Conservation (phyloP, 768 basidiomycete genomes). For the Mycena alexandri region DNA sequence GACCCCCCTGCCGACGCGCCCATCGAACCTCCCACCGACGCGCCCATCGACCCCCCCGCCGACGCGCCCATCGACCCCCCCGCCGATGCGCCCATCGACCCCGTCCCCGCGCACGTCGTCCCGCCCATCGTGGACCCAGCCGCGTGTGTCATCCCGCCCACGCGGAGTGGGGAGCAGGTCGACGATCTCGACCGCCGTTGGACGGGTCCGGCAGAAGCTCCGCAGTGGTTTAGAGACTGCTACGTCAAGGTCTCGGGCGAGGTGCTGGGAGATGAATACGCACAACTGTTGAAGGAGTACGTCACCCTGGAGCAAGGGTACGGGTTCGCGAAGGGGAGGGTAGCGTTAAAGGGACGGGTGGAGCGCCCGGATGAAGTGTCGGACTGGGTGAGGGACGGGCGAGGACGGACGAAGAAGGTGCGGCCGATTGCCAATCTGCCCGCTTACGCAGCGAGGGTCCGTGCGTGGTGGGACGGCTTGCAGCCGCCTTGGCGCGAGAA, state of each 20-base stretch:
- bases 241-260: not conserved
- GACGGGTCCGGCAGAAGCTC: not conserved
- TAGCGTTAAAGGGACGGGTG: not conserved
- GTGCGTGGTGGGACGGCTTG: not conserved
- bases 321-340: not conserved
- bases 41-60: too few relatives aligned
- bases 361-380: not conserved
- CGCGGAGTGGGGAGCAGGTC: not conserved
- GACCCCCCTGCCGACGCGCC: too few relatives aligned
- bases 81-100: too few relatives aligned
- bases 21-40: too few relatives aligned
- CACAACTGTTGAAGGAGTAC: not conserved
- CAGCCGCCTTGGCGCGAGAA: not conserved
- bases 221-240: not conserved
- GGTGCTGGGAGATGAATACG: not conserved
- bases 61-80: too few relatives aligned
- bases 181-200: too few relatives aligned
- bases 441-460: not conserved
- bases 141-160: too few relatives aligned
- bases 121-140: too few relatives aligned
- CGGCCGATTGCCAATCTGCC: not conserved
- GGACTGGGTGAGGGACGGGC: not conserved
- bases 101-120: too few relatives aligned
- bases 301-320: not conserved
- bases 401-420: not conserved